Evolutionary conservation across 2,329 filamentous ascomycete species (phyloP).

Genomic region (Sporothrix brunneoviolacea): DNA sequence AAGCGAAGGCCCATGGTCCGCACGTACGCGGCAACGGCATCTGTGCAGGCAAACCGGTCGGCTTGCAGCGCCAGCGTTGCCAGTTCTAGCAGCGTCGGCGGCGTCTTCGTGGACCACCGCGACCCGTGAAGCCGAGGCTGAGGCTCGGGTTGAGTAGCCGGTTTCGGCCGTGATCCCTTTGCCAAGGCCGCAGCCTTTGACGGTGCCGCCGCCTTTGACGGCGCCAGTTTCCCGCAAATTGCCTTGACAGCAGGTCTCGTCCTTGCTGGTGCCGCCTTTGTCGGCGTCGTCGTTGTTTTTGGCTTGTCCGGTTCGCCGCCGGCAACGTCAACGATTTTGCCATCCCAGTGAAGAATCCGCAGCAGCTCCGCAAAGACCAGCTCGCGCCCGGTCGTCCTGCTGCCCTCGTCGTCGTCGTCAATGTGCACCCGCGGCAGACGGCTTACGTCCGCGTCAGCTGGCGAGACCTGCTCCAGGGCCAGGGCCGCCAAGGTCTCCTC

Average conservation of each 20-base stretch:
- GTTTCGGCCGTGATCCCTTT: not conserved
- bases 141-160: not conserved
- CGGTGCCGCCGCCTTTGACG: not conserved
- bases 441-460: constrained; percentile 38
- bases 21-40: constrained; percentile 48
- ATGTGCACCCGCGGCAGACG: constrained; percentile 60
- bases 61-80: constrained; percentile 64
- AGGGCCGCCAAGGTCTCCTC: constrained; percentile 45
- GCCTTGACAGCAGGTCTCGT: not conserved
- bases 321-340: constrained; percentile 19
- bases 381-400: constrained; percentile 52
- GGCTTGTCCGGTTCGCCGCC: not conserved
- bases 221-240: not conserved
- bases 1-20: constrained; percentile 48
- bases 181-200: not conserved
- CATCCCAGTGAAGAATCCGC: constrained; percentile 54
- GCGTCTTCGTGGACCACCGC: constrained; percentile 26
- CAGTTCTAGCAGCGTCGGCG: constrained; percentile 53
- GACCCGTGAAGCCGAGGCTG: constrained; percentile 3
- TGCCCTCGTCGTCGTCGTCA: constrained; percentile 62
- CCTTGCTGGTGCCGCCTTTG: not conserved
- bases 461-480: constrained; percentile 36
- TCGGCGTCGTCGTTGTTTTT: too few species aligned
- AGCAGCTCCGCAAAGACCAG: constrained; percentile 61
- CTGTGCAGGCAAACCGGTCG: constrained; percentile 64